Conservation (phyloP, 23 red algal species). For the Gracilaria caudata region DNA sequence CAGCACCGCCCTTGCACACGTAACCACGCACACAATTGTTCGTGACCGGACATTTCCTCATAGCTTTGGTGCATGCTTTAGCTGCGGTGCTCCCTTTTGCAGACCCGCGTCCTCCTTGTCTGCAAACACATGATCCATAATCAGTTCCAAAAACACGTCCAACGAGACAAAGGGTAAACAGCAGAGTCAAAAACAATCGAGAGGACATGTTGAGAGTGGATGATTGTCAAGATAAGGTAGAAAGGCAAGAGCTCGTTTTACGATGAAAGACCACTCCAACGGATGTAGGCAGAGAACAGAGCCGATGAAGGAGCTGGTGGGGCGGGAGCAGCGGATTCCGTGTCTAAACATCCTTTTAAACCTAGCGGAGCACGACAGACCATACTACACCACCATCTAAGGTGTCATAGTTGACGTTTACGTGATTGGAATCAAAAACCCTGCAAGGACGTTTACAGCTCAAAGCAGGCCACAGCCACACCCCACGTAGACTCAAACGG, state of each 20-base stretch:
- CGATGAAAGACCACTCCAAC: not conserved
- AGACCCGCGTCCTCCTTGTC: not conserved
- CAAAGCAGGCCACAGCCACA: not conserved
- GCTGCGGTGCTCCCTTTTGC: not conserved
- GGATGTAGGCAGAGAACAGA: not conserved
- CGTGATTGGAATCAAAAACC: no score
- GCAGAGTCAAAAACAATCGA: not conserved
- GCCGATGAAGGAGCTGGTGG: not conserved
- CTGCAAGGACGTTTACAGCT: not conserved
- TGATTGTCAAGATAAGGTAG: not conserved
- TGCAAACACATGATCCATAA: constrained; percentile 19
- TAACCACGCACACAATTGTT: not conserved
- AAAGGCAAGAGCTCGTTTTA: not conserved
- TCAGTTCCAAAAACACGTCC: not conserved
- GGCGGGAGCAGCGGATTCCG: not conserved
- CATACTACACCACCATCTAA: not conserved
- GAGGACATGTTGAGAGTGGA: not conserved
- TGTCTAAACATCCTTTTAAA: not conserved
- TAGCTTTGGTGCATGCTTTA: constrained; percentile 19
- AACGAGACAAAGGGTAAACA: not conserved
- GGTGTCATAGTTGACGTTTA: no score
- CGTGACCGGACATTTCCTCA: constrained; percentile 5
- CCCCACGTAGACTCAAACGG: not conserved
- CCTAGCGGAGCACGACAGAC: not conserved
- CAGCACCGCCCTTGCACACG: constrained; percentile 10